A percentile compares a stretch with the other conserved stretches of the same genome.
These are phyloP conservation scores for Leccinum boreale DNA, from an alignment of 768 basidiomycete species.

Conservation along the genomic window DNA sequence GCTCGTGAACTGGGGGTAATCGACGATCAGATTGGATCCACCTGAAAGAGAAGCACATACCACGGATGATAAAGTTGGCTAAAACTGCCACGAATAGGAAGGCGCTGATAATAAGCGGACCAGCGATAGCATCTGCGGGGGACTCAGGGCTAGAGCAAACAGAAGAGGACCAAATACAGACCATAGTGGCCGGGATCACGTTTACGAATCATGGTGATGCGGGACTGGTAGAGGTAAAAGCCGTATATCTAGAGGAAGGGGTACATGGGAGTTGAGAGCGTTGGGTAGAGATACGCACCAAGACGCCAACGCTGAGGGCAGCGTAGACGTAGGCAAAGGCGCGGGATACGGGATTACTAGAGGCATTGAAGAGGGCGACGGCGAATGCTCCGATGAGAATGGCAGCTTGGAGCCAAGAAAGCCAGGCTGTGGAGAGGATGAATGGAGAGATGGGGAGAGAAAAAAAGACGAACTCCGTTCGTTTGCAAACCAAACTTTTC, in stretches of 20 bases:
- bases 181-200: slow-evolving; percentile 90
- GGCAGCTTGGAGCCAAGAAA: slow-evolving; percentile 86
- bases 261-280: neutral
- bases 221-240: slow-evolving; percentile 79
- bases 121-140: slow-evolving; percentile 67
- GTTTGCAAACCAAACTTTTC: slow-evolving; percentile 97
- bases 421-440: slow-evolving; percentile 62
- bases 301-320: slow-evolving; percentile 64
- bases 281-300: slow-evolving; percentile 38
- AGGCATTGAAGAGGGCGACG: slow-evolving; percentile 86
- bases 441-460: neutral
- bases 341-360: slow-evolving; percentile 57
- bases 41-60: slow-evolving; percentile 41
- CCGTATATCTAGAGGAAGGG: slow-evolving; percentile 65
- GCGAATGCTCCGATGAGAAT: slow-evolving; percentile 83
- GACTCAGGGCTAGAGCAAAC: neutral
- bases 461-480: slow-evolving; percentile 65
- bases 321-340: slow-evolving; percentile 85
- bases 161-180: slow-evolving; percentile 34
- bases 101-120: slow-evolving; percentile 79
- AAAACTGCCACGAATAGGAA: slow-evolving; percentile 86
- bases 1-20: slow-evolving; percentile 47
- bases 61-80: slow-evolving; percentile 83
- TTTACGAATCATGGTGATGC: slow-evolving; percentile 87
- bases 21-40: slow-evolving; percentile 1